Base-by-base conservation (phyloP, 2,329 filamentous ascomycete genomes). In the Pseudonectria foliicola region DNA sequence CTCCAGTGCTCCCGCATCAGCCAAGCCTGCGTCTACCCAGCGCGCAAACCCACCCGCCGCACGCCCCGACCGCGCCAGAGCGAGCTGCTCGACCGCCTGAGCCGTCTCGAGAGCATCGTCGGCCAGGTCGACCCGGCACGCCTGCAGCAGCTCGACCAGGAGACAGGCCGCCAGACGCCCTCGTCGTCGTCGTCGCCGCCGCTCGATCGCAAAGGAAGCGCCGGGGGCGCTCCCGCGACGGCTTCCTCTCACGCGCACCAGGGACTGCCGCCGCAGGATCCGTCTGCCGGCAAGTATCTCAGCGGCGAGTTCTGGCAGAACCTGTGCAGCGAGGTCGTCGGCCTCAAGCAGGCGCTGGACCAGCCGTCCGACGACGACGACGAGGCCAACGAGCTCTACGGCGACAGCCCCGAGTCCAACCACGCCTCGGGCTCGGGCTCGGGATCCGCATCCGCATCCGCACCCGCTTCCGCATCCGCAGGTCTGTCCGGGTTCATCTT, bases 1-100 rank as follows among this genome's bases (percentile, higher is more conserved):
- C 54, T 58, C 6, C 68, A 71, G 37, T 80, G 76, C 49, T 48
- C 64, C 14, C 68, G 65, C 32, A 60, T 63, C 25, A 54, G 60
- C 7, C 57, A 62, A 7, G 64, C 72, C 30, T 80, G 70, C 46
- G 47, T 64, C 25, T 68, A 66, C 35, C 66, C 66, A 13, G 53
- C 57, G n/a, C 59, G 66, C 18, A 68, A 67, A 43, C 63, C 63
- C 26, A 63, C 60, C 31, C 57, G 63, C 14, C 58, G 61, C 33
- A 62, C 60, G 1, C 57, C 62, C 8, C 56, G 58, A 38, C 62
- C 54, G 27, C 63, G 61, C 18, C 65, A 68, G 50, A 56, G 56
- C 26, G 66, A 69, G 44, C 54, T 69, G 4, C 53, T 69, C 12
- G 59, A 62, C 39, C 61, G 66, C 14, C 59, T 69, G 32, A 61